These are phyloP conservation scores for Ceratonia siliqua DNA, from an alignment of 306 rosid species.

Conservation along the genomic window DNA sequence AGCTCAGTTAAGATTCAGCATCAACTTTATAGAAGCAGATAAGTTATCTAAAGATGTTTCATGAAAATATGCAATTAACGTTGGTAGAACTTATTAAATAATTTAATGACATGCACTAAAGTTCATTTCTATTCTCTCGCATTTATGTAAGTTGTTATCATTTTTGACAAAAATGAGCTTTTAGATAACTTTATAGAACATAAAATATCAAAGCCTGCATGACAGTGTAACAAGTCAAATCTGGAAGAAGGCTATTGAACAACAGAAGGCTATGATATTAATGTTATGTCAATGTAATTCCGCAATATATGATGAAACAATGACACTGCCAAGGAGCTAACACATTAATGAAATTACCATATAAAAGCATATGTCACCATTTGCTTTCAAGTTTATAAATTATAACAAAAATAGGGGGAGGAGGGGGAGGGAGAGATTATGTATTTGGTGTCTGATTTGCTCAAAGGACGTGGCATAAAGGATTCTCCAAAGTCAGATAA, in stretches of 20 bases:
- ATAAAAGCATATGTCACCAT: neutral
- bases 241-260: neutral
- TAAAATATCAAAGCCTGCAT: conserved; percentile 2
- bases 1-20: conserved; percentile 16
- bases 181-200: neutral
- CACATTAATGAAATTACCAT: neutral
- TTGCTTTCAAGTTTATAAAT: neutral
- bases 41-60: neutral
- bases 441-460: neutral
- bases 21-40: neutral
- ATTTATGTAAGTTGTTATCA: neutral
- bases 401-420: neutral
- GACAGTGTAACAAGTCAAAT: neutral
- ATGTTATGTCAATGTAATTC: neutral
- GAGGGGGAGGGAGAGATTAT: neutral
- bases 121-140: neutral
- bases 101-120: neutral
- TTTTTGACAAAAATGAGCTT: neutral
- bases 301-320: neutral
- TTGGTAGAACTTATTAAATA: neutral
- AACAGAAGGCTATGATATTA: neutral
- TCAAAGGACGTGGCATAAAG: neutral
- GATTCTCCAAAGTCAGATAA: neutral
- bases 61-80: conserved; percentile 15
- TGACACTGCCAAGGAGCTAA: neutral